A percentile compares a stretch with the other conserved stretches of the same genome.
Conservation (phyloP, 306 rosid species). For the Abrus precatorius region DNA sequence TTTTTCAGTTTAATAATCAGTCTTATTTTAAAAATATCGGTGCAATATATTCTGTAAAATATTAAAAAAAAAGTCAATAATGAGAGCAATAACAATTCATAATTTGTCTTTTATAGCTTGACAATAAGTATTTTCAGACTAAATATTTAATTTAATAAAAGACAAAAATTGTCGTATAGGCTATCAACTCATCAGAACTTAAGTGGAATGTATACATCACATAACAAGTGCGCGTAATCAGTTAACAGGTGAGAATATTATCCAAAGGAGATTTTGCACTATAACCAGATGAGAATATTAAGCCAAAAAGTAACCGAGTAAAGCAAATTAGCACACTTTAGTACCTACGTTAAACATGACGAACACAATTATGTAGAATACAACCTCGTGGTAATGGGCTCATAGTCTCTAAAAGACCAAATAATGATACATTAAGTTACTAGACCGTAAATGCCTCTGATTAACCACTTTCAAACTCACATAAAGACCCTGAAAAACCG, state of each 20-base stretch:
- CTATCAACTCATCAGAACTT: neutral
- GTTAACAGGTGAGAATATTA: neutral
- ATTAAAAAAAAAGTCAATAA: no score
- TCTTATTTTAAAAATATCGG: no score
- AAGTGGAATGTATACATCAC: neutral
- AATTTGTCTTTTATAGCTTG: no score
- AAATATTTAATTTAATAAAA: no score
- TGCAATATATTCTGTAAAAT: no score
- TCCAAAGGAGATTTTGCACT: constrained; percentile 42
- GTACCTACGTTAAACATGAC: constrained; percentile 71
- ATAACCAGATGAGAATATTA: constrained; percentile 18
- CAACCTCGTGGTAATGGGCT: constrained; percentile 81
- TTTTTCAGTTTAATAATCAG: no score
- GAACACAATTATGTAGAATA: constrained; percentile 64
- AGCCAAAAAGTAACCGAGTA: constrained; percentile 20
- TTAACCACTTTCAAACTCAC: constrained; percentile 70
- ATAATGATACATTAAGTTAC: constrained; percentile 57
- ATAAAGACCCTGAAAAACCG: constrained; percentile 61
- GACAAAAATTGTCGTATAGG: no score
- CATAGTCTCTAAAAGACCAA: constrained; percentile 71
- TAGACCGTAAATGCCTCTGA: constrained; percentile 61
- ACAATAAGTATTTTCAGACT: no score
- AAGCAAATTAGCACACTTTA: constrained; percentile 77
- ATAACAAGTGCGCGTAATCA: neutral
- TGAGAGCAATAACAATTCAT: no score